Base-by-base conservation (phyloP, 2,329 filamentous ascomycete genomes). In the Ophiostoma quercus region DNA sequence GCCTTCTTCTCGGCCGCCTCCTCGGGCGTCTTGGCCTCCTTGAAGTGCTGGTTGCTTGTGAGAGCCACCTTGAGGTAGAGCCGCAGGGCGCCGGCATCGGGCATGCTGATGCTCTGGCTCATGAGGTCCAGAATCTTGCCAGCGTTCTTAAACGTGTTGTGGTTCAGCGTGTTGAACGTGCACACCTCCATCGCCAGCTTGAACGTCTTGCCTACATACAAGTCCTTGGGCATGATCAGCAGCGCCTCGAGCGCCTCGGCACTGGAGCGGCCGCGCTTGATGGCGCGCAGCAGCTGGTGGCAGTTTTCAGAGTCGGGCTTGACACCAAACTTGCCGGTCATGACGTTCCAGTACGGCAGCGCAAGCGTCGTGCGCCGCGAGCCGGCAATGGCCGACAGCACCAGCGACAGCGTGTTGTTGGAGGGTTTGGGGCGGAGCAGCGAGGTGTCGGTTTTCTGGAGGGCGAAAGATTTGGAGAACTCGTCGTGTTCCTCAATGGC, bases 271-370 rank as follows among this genome's bases (percentile, higher is more conserved):
- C 86, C 87, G 43, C 84, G 78, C 68, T 88, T 86, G 47, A 95
- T 84, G 60, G 91, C 78, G 68, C 87, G 85, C 19, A 97, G 82
- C 75, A 92, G 88, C 73, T 83, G 82, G 73, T 88, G 82, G 79
- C 89, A 90, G 76, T 92, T 93, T 73, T 88, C 84, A 9, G 81
- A 75, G 77, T 97, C 94, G 0, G 94, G 93, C 1, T 81, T 76
- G 71, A 97, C 79, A n/a, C 80, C 79, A 77, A 87, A 84, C 14
- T 83, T 79, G 16, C 83, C 78, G 1, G 89, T 91, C 70, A 97
- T 81, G 6, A 89, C 76, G 22, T 89, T 82, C 94, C 94, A 98
- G 79, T 97, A 98, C 41, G 84, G 84, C 68, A 85, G 79, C n/a
- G 88, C 90, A n/a, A 85, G 79, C 16, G 84, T 83, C 8, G 87